phyloP scores from a whole-genome alignment of 257 asterid species.

The Solanum bulbocastanum region DNA sequence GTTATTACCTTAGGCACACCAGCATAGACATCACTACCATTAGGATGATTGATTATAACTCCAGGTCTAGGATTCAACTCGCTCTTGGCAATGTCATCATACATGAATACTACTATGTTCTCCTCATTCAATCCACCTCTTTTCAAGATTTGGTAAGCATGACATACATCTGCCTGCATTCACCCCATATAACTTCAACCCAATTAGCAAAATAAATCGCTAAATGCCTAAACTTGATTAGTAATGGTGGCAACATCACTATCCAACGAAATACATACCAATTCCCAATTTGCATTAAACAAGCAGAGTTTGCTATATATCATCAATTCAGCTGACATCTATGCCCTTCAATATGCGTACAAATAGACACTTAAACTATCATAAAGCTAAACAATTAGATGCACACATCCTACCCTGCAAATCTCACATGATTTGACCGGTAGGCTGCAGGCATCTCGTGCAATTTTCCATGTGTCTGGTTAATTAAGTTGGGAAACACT shows the following conservation, averaged over 20 bases:
- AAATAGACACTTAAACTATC: too few species aligned
- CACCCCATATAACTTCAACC: not conserved
- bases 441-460: too few species aligned
- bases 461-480: too few species aligned
- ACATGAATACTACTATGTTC: conserved; percentile 85
- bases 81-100: conserved; percentile 70
- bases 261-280: not conserved
- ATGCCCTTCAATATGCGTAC: too few species aligned
- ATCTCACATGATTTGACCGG: too few species aligned
- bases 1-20: conserved; percentile 81
- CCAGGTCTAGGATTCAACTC: conserved; percentile 71
- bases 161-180: conserved; percentile 85
- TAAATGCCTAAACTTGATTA: not conserved
- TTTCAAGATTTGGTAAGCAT: conserved; percentile 81
- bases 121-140: conserved; percentile 83
- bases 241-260: not conserved
- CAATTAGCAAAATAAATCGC: not conserved
- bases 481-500: too few species aligned
- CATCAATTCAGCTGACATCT: not conserved
- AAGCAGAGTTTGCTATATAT: not conserved
- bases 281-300: not conserved
- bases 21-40: conserved; percentile 63
- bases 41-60: conserved; percentile 64
- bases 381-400: too few species aligned
- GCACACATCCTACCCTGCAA: too few species aligned